Conservation (phyloP, 2,329 filamentous ascomycete genomes). For the Colletotrichum endophyticum region DNA sequence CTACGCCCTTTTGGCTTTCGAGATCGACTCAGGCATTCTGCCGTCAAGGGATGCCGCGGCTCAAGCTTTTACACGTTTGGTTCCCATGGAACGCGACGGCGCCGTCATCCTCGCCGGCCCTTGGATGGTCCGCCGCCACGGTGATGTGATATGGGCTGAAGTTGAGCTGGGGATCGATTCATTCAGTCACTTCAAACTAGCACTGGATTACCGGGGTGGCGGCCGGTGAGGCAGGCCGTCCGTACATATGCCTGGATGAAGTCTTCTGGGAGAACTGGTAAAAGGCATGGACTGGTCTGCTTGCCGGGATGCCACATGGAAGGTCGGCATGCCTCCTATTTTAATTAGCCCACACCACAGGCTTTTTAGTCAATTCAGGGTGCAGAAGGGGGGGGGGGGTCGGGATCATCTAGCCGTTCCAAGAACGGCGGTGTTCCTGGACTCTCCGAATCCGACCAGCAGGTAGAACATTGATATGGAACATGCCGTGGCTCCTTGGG, state of each 20-base stretch:
- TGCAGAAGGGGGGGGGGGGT: neutral
- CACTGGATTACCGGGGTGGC: neutral
- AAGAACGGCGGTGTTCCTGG: slow-evolving; percentile 6
- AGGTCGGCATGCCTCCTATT: neutral
- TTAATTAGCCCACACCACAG: neutral
- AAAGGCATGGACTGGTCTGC: neutral
- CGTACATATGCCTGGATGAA: neutral
- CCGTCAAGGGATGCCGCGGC: slow-evolving; percentile 3
- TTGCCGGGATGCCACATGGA: slow-evolving; percentile 11
- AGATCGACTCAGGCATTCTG: slow-evolving; percentile 14
- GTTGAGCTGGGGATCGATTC: neutral
- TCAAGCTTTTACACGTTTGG: neutral
- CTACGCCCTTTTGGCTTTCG: slow-evolving; percentile 1
- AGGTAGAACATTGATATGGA: neutral
- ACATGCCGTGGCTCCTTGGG: neutral
- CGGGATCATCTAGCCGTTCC: neutral
- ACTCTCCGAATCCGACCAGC: neutral
- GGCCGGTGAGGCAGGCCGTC: neutral
- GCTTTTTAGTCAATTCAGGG: neutral
- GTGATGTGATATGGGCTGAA: neutral
- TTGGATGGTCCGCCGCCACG: neutral
- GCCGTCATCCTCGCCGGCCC: neutral
- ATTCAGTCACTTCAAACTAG: neutral
- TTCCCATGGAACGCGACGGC: neutral
- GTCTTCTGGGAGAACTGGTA: neutral